These are phyloP conservation scores for Globisporangium alternatum DNA, from an alignment of 352 stramenopile species.

Conservation along the genomic window DNA sequence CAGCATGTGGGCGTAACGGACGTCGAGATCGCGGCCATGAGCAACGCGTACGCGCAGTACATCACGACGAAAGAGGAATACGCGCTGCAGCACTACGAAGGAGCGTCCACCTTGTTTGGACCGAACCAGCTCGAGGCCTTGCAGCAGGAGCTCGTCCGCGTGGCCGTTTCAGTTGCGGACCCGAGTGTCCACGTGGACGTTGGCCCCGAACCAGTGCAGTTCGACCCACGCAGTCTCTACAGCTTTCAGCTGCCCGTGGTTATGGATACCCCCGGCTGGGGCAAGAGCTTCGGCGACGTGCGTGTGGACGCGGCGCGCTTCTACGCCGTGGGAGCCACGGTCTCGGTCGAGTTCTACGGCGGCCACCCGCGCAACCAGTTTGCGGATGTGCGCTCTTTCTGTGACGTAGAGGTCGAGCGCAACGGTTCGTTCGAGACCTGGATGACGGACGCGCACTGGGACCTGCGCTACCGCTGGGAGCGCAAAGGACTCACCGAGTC, in stretches of 20 bases:
- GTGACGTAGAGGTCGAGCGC: constrained; percentile 37
- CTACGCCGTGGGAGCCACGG: constrained; percentile 33
- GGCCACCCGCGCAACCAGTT: constrained; percentile 43
- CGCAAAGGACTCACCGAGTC: constrained; percentile 25
- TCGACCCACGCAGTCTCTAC: constrained; percentile 31
- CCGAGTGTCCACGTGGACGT: constrained; percentile 24
- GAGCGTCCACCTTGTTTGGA: constrained; percentile 67
- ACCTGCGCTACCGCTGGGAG: constrained; percentile 43
- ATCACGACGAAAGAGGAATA: constrained; percentile 68
- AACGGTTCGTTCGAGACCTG: constrained; percentile 26
- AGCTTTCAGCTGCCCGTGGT: constrained; percentile 36
- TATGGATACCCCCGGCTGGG: constrained; percentile 24
- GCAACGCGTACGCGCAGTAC: constrained; percentile 65
- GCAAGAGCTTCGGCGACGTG: constrained; percentile 26
- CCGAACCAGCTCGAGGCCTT: constrained; percentile 57
- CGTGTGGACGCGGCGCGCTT: constrained; percentile 21
- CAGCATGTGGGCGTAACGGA: constrained; percentile 26
- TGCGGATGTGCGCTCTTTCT: constrained; percentile 27
- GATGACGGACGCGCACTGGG: constrained; percentile 51
- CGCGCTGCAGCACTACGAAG: constrained; percentile 61
- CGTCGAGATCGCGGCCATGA: constrained; percentile 49
- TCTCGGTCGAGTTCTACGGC: constrained; percentile 38
- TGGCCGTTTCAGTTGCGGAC: constrained; percentile 31
- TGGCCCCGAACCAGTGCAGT: constrained; percentile 33
- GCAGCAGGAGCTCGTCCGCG: constrained; percentile 47